Percentiles rank a stretch among this genome's conserved stretches.
These are phyloP conservation scores for Capronia epimyces DNA, from an alignment of 2,329 filamentous ascomycete species.

Conservation along the genomic window DNA sequence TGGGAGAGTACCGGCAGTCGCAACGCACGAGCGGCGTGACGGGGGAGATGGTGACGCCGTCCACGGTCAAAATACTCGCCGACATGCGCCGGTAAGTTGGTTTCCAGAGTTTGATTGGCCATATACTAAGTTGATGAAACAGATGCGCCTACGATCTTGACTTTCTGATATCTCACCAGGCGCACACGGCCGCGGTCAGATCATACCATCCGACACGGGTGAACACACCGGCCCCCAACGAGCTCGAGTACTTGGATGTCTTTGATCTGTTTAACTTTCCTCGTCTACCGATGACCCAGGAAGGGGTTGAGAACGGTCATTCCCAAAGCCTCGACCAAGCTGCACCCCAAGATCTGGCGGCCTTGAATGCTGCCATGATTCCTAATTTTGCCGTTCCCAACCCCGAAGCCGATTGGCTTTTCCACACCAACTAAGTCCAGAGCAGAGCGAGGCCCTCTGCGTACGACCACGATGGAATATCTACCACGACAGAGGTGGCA, in stretches of 20 bases:
- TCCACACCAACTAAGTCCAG: conserved; percentile 16
- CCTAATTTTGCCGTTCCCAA: conserved; percentile 45
- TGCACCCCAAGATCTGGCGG: conserved; percentile 17
- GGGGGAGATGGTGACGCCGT: conserved; percentile 70
- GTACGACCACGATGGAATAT: neutral
- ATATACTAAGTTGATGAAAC: conserved; percentile 16
- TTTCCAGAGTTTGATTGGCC: conserved; percentile 8
- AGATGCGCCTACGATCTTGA: conserved; percentile 60
- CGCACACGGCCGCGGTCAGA: conserved; percentile 36
- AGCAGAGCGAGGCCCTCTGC: neutral
- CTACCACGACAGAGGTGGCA: neutral
- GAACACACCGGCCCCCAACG: conserved; percentile 68
- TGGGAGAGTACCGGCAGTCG: conserved; percentile 78
- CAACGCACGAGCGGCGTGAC: conserved; percentile 56
- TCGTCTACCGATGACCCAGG: conserved; percentile 51
- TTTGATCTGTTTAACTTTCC: conserved; percentile 96
- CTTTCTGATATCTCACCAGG: conserved; percentile 79
- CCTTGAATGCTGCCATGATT: conserved; percentile 41
- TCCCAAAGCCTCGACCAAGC: conserved; percentile 12
- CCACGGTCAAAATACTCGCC: conserved; percentile 76
- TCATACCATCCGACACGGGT: conserved; percentile 48
- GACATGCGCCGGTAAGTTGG: conserved; percentile 86
- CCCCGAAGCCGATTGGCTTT: conserved; percentile 44
- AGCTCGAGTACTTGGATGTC: conserved; percentile 84
- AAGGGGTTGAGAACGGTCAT: conserved; percentile 14